Evolutionary conservation across 176 grass and related monocot genomes (phyloP), one percentile per base, ranked within the genome.

Genomic region (Oryza meridionalis): DNA sequence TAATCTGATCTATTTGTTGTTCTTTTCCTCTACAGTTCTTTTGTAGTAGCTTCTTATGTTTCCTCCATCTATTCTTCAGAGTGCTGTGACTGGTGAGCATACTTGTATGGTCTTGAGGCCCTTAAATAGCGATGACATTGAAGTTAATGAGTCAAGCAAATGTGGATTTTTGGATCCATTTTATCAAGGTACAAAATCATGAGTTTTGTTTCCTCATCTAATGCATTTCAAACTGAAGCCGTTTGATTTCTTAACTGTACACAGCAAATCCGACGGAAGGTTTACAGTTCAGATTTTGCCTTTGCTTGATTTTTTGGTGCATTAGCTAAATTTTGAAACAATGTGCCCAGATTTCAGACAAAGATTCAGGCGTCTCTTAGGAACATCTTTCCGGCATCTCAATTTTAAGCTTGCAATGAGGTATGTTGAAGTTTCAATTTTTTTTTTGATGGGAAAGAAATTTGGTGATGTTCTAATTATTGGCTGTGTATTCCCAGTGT

Each of bases 21-120:
- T 31, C 90, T 59, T 78, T 35, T 73, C 77, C 65, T 80, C 31
- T 29, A 43, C 63, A 62, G 42, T 70, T 12, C 78, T 81, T 76
- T 69, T 42, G 71, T 70, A 53, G 58, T 62, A 58, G 9, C 16
- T 46, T 38, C 67, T 86, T 79, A 32, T 42, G 46, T 83, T 74
- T 80, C 67, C 6, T 78, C 14, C 68, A 76, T 87, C 21, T 53
- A 46, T 73, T 85, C 75, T 86, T 27, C 77, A 98, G 96, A 98
- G 93, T 94, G 78, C 86, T 92, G 93, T 98, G 43, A 98, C 96
- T 75, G 96, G 96, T 77, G 96, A 98, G 63, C 96, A 95, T 82
- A 93, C 96, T 4, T 98, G 96, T 85, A 98, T 98, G 96, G 64
- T 90, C 61, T 74, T 98, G 85, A 98, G 94, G 75, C 85, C 89